phyloP scores from a whole-genome alignment of 495 filamentous ascomycete genomes.

The Xylaria venustula region DNA sequence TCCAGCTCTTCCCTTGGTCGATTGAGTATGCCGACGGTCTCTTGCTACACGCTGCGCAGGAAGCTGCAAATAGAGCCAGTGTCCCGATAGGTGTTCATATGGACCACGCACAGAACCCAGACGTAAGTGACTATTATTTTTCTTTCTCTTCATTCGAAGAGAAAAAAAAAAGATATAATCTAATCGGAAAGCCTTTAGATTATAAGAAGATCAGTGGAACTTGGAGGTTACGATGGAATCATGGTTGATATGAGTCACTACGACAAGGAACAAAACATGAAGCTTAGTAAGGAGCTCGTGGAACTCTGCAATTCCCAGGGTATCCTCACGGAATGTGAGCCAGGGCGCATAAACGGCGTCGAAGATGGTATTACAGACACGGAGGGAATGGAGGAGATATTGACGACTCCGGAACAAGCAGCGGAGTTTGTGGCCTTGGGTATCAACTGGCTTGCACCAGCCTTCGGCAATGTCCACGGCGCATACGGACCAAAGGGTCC shows the following conservation, averaged over 20 bases:
- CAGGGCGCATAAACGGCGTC: conserved; percentile 65
- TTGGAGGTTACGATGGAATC: conserved; percentile 60
- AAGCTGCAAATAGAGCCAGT: conserved; percentile 28
- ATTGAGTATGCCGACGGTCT: conserved; percentile 56
- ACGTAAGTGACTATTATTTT: no score
- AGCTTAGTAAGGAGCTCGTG: conserved; percentile 56
- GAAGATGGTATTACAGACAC: conserved; percentile 68
- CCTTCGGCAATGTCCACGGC: conserved; percentile 72
- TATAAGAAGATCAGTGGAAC: conserved; percentile 51
- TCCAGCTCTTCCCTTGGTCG: conserved; percentile 70
- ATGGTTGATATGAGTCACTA: conserved; percentile 67
- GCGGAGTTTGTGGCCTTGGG: conserved; percentile 61
- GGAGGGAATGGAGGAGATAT: conserved; percentile 57
- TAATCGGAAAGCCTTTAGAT: conserved; percentile 10
- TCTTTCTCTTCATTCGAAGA: no score
- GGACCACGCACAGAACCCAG: no score
- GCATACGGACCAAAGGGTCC: conserved; percentile 51
- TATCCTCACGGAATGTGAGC: conserved; percentile 66
- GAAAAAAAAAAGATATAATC: no score
- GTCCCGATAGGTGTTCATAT: not conserved
- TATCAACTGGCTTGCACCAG: conserved; percentile 66
- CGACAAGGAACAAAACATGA: conserved; percentile 65
- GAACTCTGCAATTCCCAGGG: conserved; percentile 57
- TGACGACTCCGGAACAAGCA: conserved; percentile 64
- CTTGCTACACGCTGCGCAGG: conserved; percentile 60